Percentiles rank a stretch among this genome's conserved stretches.
phyloP scores from a whole-genome alignment of 805 yeast species.

The Starmerella stigmatis region DNA sequence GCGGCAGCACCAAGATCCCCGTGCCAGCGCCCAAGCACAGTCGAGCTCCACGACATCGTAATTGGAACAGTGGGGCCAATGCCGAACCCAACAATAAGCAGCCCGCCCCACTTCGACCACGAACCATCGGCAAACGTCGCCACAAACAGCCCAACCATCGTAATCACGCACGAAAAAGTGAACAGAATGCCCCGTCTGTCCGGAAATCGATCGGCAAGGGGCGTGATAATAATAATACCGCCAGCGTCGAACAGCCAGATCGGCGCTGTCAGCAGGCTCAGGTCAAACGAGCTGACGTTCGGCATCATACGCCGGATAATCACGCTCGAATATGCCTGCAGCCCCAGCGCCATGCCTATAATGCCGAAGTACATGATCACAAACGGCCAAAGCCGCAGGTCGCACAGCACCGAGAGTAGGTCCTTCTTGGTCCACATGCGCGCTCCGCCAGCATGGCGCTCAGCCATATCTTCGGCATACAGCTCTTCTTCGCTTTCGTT shows the following conservation, averaged over 20 bases:
- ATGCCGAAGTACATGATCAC: slow-evolving; percentile 85
- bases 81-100: slow-evolving; percentile 74
- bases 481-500: slow-evolving; percentile 39
- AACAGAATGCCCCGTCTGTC: slow-evolving; percentile 52
- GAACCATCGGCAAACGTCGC: slow-evolving; percentile 61
- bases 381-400: slow-evolving; percentile 67
- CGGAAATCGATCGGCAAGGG: slow-evolving; percentile 63
- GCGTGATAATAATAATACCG: slow-evolving; percentile 67
- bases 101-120: slow-evolving; percentile 74
- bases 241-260: slow-evolving; percentile 80
- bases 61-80: slow-evolving; percentile 87
- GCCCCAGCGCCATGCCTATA: slow-evolving; percentile 78
- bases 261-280: slow-evolving; percentile 73
- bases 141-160: slow-evolving; percentile 64
- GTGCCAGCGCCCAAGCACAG: slow-evolving; percentile 55
- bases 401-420: slow-evolving; percentile 44
- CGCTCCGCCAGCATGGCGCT: slow-evolving; percentile 22
- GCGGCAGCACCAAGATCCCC: slow-evolving; percentile 83
- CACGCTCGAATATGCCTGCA: slow-evolving; percentile 75
- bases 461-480: slow-evolving; percentile 38
- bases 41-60: slow-evolving; percentile 73
- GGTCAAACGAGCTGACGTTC: slow-evolving; percentile 48
- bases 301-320: slow-evolving; percentile 57
- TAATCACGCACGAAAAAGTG: slow-evolving; percentile 49
- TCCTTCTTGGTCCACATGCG: slow-evolving; percentile 51